phyloP scores from a whole-genome alignment of 495 filamentous ascomycete genomes.

The Pyronema omphalodes region DNA sequence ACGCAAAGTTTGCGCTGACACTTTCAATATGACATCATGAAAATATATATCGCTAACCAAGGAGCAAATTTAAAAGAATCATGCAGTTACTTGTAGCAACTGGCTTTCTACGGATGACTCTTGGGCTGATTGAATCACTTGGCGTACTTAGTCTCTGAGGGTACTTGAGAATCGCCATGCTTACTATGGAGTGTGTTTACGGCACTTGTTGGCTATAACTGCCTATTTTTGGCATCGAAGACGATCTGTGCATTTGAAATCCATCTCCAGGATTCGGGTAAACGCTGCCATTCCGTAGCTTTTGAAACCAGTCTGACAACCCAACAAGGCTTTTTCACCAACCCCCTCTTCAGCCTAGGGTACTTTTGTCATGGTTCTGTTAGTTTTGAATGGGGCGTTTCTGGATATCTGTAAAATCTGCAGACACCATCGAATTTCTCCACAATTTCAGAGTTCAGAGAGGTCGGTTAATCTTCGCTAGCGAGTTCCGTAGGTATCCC shows the following conservation, averaged over 20 bases:
- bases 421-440: no score
- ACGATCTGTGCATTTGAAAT: not conserved
- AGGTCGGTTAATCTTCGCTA: not conserved
- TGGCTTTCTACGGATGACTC: no score
- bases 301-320: not conserved
- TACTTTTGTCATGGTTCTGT: slow-evolving; percentile 34
- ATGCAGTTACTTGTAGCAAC: no score
- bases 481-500: not conserved
- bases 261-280: not conserved
- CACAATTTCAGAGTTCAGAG: no score
- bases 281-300: not conserved
- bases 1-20: no score
- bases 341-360: slow-evolving; percentile 31
- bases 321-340: slow-evolving; percentile 12
- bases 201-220: not conserved
- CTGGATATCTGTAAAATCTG: slow-evolving; percentile 24
- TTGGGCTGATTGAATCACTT: no score
- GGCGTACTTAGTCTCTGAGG: no score
- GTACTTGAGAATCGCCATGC: not conserved
- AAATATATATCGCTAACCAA: no score
- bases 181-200: not conserved
- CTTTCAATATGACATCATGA: no score
- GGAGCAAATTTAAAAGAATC: no score
- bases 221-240: not conserved
- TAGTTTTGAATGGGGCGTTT: slow-evolving; percentile 24